phyloP scores from a whole-genome alignment of 2,329 filamentous ascomycete species.

The Hysterium pulicare region DNA sequence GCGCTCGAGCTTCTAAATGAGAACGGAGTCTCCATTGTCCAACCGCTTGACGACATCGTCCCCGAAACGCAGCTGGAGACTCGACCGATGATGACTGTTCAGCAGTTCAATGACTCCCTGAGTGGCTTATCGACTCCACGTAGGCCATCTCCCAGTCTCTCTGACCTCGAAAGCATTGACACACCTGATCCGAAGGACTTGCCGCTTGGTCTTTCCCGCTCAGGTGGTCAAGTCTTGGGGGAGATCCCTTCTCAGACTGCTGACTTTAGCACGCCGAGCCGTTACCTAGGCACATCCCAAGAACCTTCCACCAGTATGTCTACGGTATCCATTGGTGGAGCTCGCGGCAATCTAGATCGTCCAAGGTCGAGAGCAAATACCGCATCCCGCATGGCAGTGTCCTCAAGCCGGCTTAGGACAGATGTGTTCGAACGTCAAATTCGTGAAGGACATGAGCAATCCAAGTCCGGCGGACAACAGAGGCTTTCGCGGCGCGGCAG shows the following conservation, averaged over 20 bases:
- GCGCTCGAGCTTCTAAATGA: slow-evolving; percentile 3
- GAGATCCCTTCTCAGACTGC: background rate
- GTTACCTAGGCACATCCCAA: background rate
- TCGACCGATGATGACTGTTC: slow-evolving; percentile 1
- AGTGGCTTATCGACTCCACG: background rate
- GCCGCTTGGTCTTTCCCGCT: background rate
- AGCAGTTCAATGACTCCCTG: slow-evolving; percentile 3
- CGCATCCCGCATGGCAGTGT: slow-evolving; percentile 27
- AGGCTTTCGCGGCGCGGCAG: background rate
- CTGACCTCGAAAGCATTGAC: slow-evolving; percentile 7
- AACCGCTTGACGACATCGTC: slow-evolving; percentile 6
- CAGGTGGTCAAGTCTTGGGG: background rate
- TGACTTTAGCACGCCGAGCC: background rate
- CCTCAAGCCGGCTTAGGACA: slow-evolving; percentile 3
- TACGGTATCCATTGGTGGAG: background rate
- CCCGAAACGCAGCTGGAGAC: slow-evolving; percentile 14
- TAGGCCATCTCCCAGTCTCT: slow-evolving; percentile 10
- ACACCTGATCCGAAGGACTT: background rate
- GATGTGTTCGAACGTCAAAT: background rate
- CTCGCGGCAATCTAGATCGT: slow-evolving; percentile 9
- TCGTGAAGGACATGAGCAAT: background rate
- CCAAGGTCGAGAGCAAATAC: slow-evolving; percentile 31
- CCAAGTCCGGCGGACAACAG: background rate
- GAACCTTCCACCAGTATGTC: background rate
- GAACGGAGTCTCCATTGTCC: slow-evolving; percentile 5